Evolutionary conservation across 305 asterid genomes (phyloP).

Genomic region (Ajuga reptans): DNA sequence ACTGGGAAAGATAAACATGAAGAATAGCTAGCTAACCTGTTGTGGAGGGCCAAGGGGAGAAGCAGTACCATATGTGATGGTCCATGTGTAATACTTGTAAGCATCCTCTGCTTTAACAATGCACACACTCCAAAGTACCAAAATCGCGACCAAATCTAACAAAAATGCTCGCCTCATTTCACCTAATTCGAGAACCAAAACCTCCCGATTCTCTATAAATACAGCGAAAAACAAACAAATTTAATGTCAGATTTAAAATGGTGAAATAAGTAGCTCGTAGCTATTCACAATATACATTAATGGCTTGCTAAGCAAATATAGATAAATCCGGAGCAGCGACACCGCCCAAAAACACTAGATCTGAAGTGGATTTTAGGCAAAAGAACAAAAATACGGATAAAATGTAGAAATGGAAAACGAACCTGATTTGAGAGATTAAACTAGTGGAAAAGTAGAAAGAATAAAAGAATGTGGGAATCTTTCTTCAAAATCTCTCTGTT

Average conservation of each 20-base stretch:
- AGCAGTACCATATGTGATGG: conserved; percentile 69
- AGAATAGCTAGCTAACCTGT: conserved; percentile 42
- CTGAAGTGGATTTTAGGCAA: conserved; percentile 24
- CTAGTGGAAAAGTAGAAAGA: conserved; percentile 25
- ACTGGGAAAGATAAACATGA: background rate
- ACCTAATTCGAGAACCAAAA: too few relatives aligned
- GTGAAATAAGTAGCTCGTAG: background rate
- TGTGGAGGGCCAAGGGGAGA: conserved; percentile 73
- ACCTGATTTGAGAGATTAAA: conserved; percentile 27
- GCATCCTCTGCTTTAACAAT: conserved; percentile 65
- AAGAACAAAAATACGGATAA: conserved; percentile 3
- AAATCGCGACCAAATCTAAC: conserved; percentile 32
- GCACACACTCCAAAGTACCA: conserved; percentile 38
- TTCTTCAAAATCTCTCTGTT: conserved; percentile 19
- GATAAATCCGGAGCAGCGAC: background rate
- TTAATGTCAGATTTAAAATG: too few relatives aligned
- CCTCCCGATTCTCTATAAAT: too few relatives aligned
- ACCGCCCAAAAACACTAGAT: conserved; percentile 20
- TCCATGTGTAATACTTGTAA: conserved; percentile 74
- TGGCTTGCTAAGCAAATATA: conserved; percentile 6
- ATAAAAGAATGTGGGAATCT: conserved; percentile 32
- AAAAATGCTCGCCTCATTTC: conserved; percentile 42
- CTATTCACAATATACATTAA: background rate
- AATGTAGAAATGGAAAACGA: conserved; percentile 12
- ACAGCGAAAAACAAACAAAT: too few relatives aligned